Evolutionary conservation across 495 filamentous ascomycete genomes (phyloP).

Genomic region (Schizothecium vesticola): DNA sequence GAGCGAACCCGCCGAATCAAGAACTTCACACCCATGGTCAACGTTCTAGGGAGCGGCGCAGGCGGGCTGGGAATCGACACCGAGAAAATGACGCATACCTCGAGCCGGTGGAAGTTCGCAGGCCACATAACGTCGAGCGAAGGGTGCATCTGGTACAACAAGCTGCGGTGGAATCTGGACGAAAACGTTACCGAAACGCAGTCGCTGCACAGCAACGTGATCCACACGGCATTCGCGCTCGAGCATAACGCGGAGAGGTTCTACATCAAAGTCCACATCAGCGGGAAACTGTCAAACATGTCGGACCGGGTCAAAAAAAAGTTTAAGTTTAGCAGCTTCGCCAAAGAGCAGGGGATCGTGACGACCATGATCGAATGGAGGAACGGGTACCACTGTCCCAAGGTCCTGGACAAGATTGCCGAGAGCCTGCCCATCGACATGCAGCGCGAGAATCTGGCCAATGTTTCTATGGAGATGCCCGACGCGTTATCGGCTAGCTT

Average conservation of each 20-base stretch:
- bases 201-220: conserved; percentile 22
- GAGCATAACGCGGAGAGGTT: conserved; percentile 30
- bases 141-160: conserved; percentile 10
- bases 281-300: conserved; percentile 15
- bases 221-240: conserved; percentile 33
- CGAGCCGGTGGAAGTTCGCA: conserved; percentile 16
- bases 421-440: conserved; percentile 16
- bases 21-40: conserved; percentile 5
- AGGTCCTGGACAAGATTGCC: conserved; percentile 19
- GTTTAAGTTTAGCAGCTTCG: conserved; percentile 19
- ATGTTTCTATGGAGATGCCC: conserved; percentile 22
- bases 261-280: conserved; percentile 29
- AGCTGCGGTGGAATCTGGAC: conserved; percentile 26
- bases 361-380: conserved; percentile 22
- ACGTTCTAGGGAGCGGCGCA: conserved; percentile 12
- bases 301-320: conserved; percentile 7
- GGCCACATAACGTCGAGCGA: conserved; percentile 11
- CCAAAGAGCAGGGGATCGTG: conserved; percentile 9
- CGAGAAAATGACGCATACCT: conserved; percentile 8
- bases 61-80: conserved; percentile 16
- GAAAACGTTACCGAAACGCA: conserved; percentile 27
- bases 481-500: conserved; percentile 15
- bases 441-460: conserved; percentile 20
- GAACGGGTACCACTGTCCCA: conserved; percentile 9
- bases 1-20: background rate